Evolutionary conservation across 306 rosid species (phyloP).

Genomic region (Dryas alaskensis): DNA sequence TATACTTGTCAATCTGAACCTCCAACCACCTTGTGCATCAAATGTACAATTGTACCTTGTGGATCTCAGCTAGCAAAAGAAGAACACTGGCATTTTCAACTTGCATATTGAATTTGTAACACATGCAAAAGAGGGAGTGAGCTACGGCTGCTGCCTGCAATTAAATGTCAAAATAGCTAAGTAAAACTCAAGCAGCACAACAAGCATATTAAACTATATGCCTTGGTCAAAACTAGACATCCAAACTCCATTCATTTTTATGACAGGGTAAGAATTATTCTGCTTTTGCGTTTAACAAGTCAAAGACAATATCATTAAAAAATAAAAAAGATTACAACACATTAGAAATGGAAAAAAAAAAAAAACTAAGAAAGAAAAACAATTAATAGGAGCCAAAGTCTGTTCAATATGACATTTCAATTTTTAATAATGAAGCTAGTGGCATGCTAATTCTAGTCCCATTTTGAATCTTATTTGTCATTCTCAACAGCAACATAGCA

Average conservation of each 20-base stretch:
- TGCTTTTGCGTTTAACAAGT: neutral
- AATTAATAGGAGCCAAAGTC: too few species aligned
- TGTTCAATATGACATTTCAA: too few species aligned
- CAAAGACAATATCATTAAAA: too few species aligned
- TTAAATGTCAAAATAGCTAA: conserved; percentile 16
- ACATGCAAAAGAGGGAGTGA: conserved; percentile 91
- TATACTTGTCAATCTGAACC: neutral
- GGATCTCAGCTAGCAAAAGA: conserved; percentile 94
- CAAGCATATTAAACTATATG: neutral
- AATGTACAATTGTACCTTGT: conserved; percentile 56
- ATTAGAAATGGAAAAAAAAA: too few species aligned
- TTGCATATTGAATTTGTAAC: conserved; percentile 91
- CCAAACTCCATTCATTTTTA: neutral
- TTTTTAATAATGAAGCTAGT: too few species aligned
- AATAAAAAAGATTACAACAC: too few species aligned
- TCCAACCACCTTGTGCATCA: conserved; percentile 2
- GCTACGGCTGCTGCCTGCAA: conserved; percentile 90
- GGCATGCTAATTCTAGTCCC: too few species aligned
- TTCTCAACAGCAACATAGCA: too few species aligned
- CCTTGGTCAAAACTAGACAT: neutral
- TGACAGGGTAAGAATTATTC: neutral
- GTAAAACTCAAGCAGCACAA: conserved; percentile 15
- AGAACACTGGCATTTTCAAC: conserved; percentile 91
- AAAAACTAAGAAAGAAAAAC: too few species aligned
- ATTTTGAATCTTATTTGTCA: too few species aligned